Conservation (phyloP, 2,329 filamentous ascomycete species). For the Xylaria sp. region DNA sequence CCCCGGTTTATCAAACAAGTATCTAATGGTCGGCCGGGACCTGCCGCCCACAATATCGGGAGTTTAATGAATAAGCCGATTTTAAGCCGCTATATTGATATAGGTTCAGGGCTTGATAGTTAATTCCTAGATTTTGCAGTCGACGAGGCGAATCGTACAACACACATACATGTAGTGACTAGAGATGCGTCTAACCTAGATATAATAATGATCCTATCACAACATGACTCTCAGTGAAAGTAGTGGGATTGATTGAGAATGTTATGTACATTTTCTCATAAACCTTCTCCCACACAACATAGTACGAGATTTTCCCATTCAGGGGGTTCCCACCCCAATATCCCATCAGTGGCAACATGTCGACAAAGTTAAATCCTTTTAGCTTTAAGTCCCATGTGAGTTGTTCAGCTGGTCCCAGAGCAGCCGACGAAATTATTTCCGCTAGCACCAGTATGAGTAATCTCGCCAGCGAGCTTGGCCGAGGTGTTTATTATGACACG, state of each 20-base stretch:
- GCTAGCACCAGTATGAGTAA: conserved; percentile 76
- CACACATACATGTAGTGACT: no score
- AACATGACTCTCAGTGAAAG: no score
- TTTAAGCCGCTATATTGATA: not conserved
- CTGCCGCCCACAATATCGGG: not conserved
- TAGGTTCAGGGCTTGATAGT: not conserved
- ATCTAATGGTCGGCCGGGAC: conserved; percentile 8
- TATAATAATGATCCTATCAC: no score
- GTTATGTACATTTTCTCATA: not conserved
- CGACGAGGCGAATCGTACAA: not conserved
- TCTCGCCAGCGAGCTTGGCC: conserved; percentile 68
- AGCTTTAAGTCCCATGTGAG: not conserved
- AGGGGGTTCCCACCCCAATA: not conserved
- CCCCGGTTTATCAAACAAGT: not conserved
- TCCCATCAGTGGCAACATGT: not conserved
- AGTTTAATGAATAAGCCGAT: not conserved
- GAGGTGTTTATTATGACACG: conserved; percentile 70
- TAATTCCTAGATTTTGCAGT: not conserved
- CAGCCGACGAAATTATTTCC: conserved; percentile 77
- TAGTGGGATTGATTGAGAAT: not conserved
- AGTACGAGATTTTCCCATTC: not conserved
- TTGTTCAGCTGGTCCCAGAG: conserved; percentile 45
- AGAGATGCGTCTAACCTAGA: no score
- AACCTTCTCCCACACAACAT: not conserved
- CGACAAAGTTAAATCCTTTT: not conserved